Evolutionary conservation across 202 grass and related monocot genomes (phyloP).

Genomic region (Zoysia matrella): DNA sequence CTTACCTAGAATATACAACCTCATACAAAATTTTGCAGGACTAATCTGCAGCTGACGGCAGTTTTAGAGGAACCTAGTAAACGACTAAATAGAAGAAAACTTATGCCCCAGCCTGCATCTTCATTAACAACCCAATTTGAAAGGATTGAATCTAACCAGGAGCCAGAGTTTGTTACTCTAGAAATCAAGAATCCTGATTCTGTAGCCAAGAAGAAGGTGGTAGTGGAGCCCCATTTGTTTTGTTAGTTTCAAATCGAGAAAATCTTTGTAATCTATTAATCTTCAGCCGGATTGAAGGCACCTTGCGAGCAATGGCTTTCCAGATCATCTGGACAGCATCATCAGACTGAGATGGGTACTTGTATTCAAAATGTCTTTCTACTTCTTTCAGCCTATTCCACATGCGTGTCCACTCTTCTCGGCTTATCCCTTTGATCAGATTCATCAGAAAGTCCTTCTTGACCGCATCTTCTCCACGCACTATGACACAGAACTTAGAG

Average conservation of each 20-base stretch:
- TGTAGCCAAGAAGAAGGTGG: slow-evolving; percentile 51
- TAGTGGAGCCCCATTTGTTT: not conserved
- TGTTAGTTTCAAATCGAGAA: too few species aligned
- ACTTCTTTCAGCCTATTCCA: slow-evolving; percentile 80
- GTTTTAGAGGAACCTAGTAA: not conserved
- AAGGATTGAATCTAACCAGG: slow-evolving; percentile 9
- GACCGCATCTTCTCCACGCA: too few species aligned
- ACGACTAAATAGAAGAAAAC: slow-evolving; percentile 30
- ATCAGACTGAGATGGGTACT: slow-evolving; percentile 61
- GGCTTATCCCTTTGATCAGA: slow-evolving; percentile 62
- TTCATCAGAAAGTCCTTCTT: too few species aligned
- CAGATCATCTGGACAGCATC: slow-evolving; percentile 88
- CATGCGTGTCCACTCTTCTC: slow-evolving; percentile 67
- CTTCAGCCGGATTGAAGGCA: too few species aligned
- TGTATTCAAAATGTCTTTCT: slow-evolving; percentile 62
- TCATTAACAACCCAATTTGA: slow-evolving; percentile 12
- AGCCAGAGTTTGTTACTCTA: slow-evolving; percentile 22
- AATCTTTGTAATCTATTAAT: too few species aligned
- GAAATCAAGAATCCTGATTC: slow-evolving; percentile 41
- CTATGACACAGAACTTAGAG: too few species aligned
- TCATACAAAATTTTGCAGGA: slow-evolving; percentile 51
- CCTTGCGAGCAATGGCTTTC: slow-evolving; percentile 57
- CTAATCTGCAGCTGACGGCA: slow-evolving; percentile 34
- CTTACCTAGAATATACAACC: slow-evolving; percentile 52
- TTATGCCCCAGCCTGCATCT: not conserved